These are phyloP conservation scores for Eucalyptus victrix DNA, from an alignment of 345 rosid genomes.

Conservation along the genomic window DNA sequence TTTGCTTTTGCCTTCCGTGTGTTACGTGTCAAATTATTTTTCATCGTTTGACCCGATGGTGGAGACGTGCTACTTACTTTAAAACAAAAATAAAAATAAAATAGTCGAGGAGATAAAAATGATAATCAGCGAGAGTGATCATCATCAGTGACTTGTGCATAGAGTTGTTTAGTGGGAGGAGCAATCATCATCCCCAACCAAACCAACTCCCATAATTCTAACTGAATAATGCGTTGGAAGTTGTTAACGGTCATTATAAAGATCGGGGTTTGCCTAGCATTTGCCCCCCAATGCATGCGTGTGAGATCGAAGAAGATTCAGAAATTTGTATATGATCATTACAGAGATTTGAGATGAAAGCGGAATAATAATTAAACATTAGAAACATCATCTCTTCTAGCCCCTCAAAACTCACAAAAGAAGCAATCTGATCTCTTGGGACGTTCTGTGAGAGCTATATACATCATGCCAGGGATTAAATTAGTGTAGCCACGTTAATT, in stretches of 20 bases:
- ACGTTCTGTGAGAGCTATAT: no score
- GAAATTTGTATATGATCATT: no score
- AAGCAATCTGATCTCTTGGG: no score
- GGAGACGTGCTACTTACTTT: background rate
- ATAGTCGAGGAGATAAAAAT: background rate
- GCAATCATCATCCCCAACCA: background rate
- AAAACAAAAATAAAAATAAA: background rate
- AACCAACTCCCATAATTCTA: background rate
- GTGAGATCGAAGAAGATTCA: no score
- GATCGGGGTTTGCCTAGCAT: background rate
- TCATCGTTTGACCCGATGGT: background rate
- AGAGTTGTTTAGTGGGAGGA: background rate
- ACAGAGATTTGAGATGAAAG: no score
- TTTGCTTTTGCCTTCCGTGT: background rate
- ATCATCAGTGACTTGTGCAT: background rate
- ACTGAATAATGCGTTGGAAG: background rate
- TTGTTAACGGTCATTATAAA: background rate
- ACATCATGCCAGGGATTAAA: no score
- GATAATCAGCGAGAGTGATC: background rate
- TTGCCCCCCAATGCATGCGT: no score
- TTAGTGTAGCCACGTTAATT: background rate
- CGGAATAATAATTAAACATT: no score
- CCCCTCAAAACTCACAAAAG: no score
- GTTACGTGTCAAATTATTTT: background rate
- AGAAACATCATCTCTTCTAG: no score